Base-by-base conservation (phyloP, 2,329 filamentous ascomycete species). In the Sarocladium kiliense region DNA sequence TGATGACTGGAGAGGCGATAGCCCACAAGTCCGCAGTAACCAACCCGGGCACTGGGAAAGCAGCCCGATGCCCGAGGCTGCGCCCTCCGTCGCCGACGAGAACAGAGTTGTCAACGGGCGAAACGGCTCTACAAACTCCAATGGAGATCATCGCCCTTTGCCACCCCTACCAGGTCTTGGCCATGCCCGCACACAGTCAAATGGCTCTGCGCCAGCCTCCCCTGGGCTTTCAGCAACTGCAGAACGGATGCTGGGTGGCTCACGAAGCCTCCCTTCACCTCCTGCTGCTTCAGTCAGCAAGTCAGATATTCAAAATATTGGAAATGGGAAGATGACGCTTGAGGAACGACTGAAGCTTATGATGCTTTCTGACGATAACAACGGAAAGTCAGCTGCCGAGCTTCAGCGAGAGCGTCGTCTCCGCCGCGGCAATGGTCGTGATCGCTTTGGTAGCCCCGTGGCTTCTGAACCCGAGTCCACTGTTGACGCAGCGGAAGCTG, bases 1-100 rank as follows among this genome's bases (percentile, higher is more conserved):
- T 1, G 94, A 97, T 64, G 91, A 97, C 68, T 99, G 94, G 94
- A 85, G 89, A 59, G 89, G 92, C 74, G 74, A 89, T 73, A 68
- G 85, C 77, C 63, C 83, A 7, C 62, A 71, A 54, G 63, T 66
- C n/a, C 65, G 63, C 16, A 60, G 57, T 21, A 57, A 58, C 2
- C 61, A 57, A 34, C 55, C 63, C 4, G 62, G 63, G 16, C 61
- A 66, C 1, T 94, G 89, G 63, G 85, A 87, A 41, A 81, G 79
- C 57, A 91, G 86, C 65, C 86, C 88, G 1, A 83, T 82, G 74
- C 84, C 86, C 6, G 82, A 84, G 44, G 71, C 69, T 25, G 71
- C 27, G 70, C 78, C 54, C 69, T 60, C 64, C 12, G 58, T 61
- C 55, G 71, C 76, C 25, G 69, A 55, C 71, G 71, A 77, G 25